Base-by-base conservation (phyloP, 2,329 filamentous ascomycete genomes). In the Chaetothyriales sp. region DNA sequence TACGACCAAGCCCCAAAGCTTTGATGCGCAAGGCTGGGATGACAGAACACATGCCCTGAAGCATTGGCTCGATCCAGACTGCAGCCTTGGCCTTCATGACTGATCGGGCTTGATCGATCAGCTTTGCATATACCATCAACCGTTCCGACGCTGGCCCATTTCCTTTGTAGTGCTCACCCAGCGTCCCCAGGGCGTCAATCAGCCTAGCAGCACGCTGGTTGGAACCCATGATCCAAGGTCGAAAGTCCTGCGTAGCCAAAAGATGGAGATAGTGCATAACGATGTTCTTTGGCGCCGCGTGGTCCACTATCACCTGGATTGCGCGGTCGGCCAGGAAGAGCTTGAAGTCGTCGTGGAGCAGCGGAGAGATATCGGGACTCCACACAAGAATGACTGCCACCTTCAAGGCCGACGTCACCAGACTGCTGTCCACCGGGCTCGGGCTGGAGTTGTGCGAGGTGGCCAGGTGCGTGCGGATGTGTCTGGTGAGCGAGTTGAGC, bases 41-140 rank as follows among this genome's bases (percentile, higher is more conserved):
- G 29, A 72, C 80, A 66, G 87, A 89, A 43, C 94, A 75, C 75
- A 95, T 82, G 48, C 88, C 87, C 18, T 81, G 81, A 57, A 97
- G 81, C 18, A 95, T 71, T 64, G 94, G 84, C 49, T 84, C 76
- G 47, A 95, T 73, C 90, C 92, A 98, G 54, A 86, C 77, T 2
- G 77, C 73, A 51, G 77, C 72, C 44, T 88, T 81, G 20, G 76
- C 70, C 15, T 82, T 69, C 82, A 98, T 94, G 19, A 80, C 71
- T 18, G 73, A 68, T 48, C 77, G 82, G 4, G 81, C 78, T 67
- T 94, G 86, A 54, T 78, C 77, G 20, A 95, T 68, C 1, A 98
- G 73, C 50, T 81, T 83, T 56, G 81, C 80, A 64, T 95, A 95
- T 49, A 94, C 83, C 46, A 81, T 73, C 9, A 95, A 74, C 15